phyloP scores from a whole-genome alignment of 257 asterid genomes.

The Nicotiana tabacum region DNA sequence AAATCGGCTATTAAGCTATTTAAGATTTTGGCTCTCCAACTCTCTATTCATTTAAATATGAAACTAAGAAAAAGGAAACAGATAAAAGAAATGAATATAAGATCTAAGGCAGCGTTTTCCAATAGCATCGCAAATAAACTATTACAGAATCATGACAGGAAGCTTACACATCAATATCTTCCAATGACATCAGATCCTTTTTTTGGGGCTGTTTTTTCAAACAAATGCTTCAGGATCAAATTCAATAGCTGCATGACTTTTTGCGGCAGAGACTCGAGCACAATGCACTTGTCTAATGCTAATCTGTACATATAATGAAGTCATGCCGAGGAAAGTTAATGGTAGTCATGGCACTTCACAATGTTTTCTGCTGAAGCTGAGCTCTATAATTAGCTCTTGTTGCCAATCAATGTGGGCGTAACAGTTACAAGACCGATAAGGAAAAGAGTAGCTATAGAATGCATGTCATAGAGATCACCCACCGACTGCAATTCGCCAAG shows the following conservation, averaged over 20 bases:
- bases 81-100: not conserved
- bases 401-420: slow-evolving; percentile 69
- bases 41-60: not conserved
- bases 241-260: not conserved
- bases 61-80: not conserved
- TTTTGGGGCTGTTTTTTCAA: not conserved
- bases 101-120: not conserved
- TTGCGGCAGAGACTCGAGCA: not conserved
- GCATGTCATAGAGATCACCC: slow-evolving; percentile 88
- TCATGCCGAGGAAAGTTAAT: not conserved
- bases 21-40: not conserved
- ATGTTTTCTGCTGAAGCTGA: not conserved
- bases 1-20: too few species aligned
- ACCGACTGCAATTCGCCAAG: slow-evolving; percentile 84
- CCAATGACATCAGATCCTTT: not conserved
- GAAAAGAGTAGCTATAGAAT: slow-evolving; percentile 73
- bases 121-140: not conserved
- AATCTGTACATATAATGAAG: slow-evolving; percentile 13
- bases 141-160: not conserved
- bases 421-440: slow-evolving; percentile 70
- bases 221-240: not conserved
- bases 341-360: not conserved
- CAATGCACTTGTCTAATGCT: not conserved
- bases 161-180: not conserved
- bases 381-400: slow-evolving; percentile 36